Percentiles rank a stretch among this genome's conserved stretches.
Evolutionary conservation across 306 rosid genomes (phyloP).

Genomic region (Calophaca sinica): DNA sequence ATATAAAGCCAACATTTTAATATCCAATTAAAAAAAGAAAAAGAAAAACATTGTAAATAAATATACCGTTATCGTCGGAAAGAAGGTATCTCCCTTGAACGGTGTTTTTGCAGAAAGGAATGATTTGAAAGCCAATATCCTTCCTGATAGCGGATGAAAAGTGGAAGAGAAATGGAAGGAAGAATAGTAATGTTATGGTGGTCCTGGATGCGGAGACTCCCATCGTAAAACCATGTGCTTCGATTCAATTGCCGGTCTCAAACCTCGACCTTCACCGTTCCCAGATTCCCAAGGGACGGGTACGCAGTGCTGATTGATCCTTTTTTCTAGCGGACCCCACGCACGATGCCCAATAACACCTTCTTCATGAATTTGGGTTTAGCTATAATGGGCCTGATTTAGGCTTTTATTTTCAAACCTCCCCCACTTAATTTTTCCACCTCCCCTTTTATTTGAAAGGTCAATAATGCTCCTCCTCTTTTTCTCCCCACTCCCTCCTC

Average conservation of each 20-base stretch:
- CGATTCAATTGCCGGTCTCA: background rate
- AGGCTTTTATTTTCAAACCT: too few relatives aligned
- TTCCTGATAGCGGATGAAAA: conserved; percentile 58
- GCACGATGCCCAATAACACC: background rate
- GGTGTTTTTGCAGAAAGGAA: conserved; percentile 66
- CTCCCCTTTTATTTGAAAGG: too few relatives aligned
- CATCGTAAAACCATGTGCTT: conserved; percentile 32
- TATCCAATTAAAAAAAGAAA: background rate
- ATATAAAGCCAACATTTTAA: background rate
- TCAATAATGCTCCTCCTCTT: too few relatives aligned
- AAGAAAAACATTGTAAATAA: background rate
- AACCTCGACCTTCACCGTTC: conserved; percentile 17
- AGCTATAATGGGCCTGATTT: too few relatives aligned
- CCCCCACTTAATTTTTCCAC: too few relatives aligned
- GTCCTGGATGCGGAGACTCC: background rate
- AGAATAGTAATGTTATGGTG: background rate
- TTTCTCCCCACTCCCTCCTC: too few relatives aligned
- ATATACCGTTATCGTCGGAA: conserved; percentile 76
- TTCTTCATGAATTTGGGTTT: background rate
- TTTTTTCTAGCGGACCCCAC: background rate
- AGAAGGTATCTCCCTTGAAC: conserved; percentile 87
- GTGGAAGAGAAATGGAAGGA: conserved; percentile 8
- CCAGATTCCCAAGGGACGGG: conserved; percentile 10
- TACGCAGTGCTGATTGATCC: background rate
- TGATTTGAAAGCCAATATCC: conserved; percentile 61